Evolutionary conservation across 2,329 filamentous ascomycete species (phyloP), one percentile per base, ranked within the genome.

Genomic region (Plenodomus lindquistii): DNA sequence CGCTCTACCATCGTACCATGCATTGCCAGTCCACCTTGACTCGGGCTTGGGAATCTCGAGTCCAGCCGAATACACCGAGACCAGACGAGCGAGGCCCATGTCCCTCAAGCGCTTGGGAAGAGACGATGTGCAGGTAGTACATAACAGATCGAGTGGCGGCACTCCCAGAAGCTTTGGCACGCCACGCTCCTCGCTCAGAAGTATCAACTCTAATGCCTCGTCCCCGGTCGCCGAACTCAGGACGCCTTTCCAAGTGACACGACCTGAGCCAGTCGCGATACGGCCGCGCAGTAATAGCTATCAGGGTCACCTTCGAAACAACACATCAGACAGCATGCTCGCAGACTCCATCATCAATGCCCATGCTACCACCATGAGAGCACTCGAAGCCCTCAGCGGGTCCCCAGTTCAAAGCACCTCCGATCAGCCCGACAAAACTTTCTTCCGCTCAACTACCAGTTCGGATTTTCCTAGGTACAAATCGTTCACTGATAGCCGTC

Each of bases 321-420:
- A 60, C 31, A 68, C 63, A 7, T 57, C 55, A 2, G 66, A 67
- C 20, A 64, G 59, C 27, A 22, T 63, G 2, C 42, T 62, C 8
- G 61, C 65, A 18, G 63, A 63, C 44, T 66, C 63, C 0, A 65
- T 68, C 18, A 54, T 69, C 10, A 60, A 66, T n/a, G 63, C 61
- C 1, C 66, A 70, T 37, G 55, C 56, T 3, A 57, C 55, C 18
- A 67, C 66, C 2, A 63, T 69, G 61, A 56, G 55, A 16, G 64
- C 60, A 0, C 48, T 70, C 2, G 65, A 68, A 22, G 50, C 60
- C 0, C 37, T 65, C 8, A 42, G 40, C 13, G 24, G 22, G 3
- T 56, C 57, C 2, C 57, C 62, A 9, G 48, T 53, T 10, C 47
- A 38, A 5, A 51, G 52, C 8, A 38, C 59, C 15, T 55, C 47